phyloP scores from a whole-genome alignment of 176 grass and related monocot species.

The Oryza nivara region DNA sequence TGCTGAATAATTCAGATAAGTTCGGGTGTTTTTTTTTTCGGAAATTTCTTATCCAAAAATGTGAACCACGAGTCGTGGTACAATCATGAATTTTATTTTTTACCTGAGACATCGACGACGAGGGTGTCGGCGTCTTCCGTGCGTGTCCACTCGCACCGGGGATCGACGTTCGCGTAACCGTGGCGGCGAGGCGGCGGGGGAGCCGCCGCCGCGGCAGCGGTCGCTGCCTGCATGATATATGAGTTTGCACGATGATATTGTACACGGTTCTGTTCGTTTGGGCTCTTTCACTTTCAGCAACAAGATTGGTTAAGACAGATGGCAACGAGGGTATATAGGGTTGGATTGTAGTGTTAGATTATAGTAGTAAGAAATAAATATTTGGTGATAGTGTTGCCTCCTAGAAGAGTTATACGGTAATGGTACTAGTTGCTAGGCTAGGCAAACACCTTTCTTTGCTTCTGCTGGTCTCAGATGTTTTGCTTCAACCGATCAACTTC shows the following conservation, averaged over 20 bases:
- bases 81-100: not conserved
- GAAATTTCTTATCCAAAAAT: not conserved
- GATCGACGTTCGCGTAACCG: slow-evolving; percentile 43
- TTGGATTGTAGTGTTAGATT: not conserved
- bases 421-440: slow-evolving; percentile 10
- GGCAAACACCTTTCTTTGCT: slow-evolving; percentile 41
- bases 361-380: not conserved
- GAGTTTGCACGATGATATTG: too few species aligned
- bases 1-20: not conserved
- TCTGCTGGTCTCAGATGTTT: slow-evolving; percentile 30
- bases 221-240: slow-evolving; percentile 14
- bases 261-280: not conserved
- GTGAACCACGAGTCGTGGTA: not conserved
- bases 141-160: slow-evolving; percentile 47
- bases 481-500: slow-evolving; percentile 7
- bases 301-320: not conserved
- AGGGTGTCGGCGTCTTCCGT: slow-evolving; percentile 43
- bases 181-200: slow-evolving; percentile 14
- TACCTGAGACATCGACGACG: slow-evolving; percentile 55
- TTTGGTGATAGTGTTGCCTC: slow-evolving; percentile 27
- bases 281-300: not conserved
- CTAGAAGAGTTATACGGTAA: not conserved
- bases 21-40: not conserved
- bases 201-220: not conserved
- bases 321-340: not conserved